These are phyloP conservation scores for Aquilaria sinensis DNA, from an alignment of 345 rosid species.

Conservation along the genomic window DNA sequence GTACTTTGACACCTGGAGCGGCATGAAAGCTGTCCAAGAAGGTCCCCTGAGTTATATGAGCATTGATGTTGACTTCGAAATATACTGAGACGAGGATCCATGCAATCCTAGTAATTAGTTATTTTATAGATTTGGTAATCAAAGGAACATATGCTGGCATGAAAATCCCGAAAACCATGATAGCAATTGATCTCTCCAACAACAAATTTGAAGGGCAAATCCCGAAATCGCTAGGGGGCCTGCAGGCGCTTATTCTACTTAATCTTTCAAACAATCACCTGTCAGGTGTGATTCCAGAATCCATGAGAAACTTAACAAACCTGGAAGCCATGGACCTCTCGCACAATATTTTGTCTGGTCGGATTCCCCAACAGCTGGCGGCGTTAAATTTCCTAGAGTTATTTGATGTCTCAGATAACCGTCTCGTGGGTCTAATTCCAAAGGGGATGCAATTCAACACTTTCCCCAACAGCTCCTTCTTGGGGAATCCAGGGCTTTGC, in stretches of 20 bases:
- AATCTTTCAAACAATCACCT: not conserved
- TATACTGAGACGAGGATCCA: not conserved
- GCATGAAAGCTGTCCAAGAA: not conserved
- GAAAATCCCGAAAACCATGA: not conserved
- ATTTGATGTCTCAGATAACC: too few relatives aligned
- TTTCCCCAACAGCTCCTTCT: too few relatives aligned
- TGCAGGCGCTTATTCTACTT: not conserved
- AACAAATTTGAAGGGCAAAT: not conserved
- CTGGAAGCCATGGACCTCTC: not conserved
- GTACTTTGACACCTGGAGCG: not conserved
- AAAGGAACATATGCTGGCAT: not conserved
- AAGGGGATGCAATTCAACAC: too few relatives aligned
- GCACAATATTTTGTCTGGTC: too few relatives aligned
- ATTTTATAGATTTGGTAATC: not conserved
- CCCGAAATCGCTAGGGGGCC: not conserved
- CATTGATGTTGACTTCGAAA: not conserved
- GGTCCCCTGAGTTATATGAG: not conserved
- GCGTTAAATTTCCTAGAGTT: too few relatives aligned
- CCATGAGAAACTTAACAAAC: not conserved
- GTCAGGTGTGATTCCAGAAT: not conserved
- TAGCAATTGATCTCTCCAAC: not conserved
- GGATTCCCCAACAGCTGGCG: too few relatives aligned
- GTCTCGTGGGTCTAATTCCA: too few relatives aligned
- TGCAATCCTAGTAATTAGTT: not conserved
- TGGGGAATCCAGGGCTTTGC: too few relatives aligned